Conservation (phyloP, 139 green algal genomes). For the Chlorokybus atmophyticus region DNA sequence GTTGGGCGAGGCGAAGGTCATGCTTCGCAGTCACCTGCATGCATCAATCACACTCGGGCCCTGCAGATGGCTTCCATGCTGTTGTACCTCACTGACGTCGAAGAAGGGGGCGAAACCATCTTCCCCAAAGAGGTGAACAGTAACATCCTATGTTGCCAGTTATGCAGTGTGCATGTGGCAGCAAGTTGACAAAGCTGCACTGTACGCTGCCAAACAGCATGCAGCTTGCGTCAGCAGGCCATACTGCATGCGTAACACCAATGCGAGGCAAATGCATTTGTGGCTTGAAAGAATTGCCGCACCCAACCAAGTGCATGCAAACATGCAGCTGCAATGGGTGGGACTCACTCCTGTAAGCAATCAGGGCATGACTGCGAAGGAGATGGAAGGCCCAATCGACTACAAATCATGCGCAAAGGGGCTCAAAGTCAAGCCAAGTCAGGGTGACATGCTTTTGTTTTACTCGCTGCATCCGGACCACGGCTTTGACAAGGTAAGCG, state of each 20-base stretch:
- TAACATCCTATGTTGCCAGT: background rate
- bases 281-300: too few species aligned
- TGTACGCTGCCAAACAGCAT: too few species aligned
- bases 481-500: slow-evolving; percentile 18
- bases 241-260: too few species aligned
- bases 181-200: background rate
- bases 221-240: too few species aligned
- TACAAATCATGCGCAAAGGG: slow-evolving; percentile 21
- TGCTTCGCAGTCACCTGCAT: too few species aligned
- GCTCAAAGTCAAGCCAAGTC: slow-evolving; percentile 31
- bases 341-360: too few species aligned
- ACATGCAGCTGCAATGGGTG: too few species aligned
- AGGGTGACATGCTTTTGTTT: slow-evolving; percentile 38
- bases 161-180: background rate
- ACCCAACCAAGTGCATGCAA: too few species aligned
- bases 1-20: too few species aligned
- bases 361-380: background rate
- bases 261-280: too few species aligned
- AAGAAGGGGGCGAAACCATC: slow-evolving; percentile 61
- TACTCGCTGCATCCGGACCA: slow-evolving; percentile 23
- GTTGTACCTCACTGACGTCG: slow-evolving; percentile 38
- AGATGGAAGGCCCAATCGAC: background rate
- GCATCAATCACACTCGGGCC: background rate
- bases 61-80: slow-evolving; percentile 47
- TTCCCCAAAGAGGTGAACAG: slow-evolving; percentile 28